phyloP scores from a whole-genome alignment of 768 basidiomycete genomes.

The Cystoderma amianthinum region DNA sequence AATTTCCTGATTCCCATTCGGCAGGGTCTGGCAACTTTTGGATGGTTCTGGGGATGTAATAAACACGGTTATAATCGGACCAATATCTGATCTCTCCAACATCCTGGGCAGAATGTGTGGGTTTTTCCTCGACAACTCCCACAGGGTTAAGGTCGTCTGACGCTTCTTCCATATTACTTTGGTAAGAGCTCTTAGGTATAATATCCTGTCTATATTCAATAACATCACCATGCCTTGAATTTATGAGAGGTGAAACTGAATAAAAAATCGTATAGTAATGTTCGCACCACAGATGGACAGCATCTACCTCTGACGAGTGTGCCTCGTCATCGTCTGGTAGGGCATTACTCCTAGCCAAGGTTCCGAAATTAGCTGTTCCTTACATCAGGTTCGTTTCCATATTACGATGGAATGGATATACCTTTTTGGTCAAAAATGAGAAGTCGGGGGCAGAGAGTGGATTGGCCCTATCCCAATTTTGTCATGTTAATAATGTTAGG shows the following conservation, averaged over 20 bases:
- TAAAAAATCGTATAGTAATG: neutral
- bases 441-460: constrained; percentile 53
- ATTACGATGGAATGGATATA: constrained; percentile 12
- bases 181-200: constrained; percentile 51
- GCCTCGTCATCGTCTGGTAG: constrained; percentile 26
- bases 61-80: constrained; percentile 64
- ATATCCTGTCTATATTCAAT: constrained; percentile 44
- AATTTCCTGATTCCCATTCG: constrained; percentile 45
- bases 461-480: constrained; percentile 28
- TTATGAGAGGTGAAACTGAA: constrained; percentile 6
- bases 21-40: constrained; percentile 55
- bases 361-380: constrained; percentile 61
- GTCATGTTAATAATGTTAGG: neutral
- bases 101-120: constrained; percentile 6
- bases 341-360: constrained; percentile 35
- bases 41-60: constrained; percentile 57
- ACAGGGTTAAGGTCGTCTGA: constrained; percentile 6
- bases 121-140: constrained; percentile 5
- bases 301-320: constrained; percentile 6
- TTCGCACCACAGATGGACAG: constrained; percentile 8
- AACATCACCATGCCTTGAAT: constrained; percentile 39
- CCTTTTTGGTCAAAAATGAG: constrained; percentile 66
- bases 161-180: constrained; percentile 28
- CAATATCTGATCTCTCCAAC: constrained; percentile 43
- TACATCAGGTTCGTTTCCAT: constrained; percentile 1